A percentile compares a stretch with the other conserved stretches of the same genome.
These are phyloP conservation scores for Coemansia interrupta DNA, from an alignment of 192 early-diverging fungal genomes.

Conservation along the genomic window DNA sequence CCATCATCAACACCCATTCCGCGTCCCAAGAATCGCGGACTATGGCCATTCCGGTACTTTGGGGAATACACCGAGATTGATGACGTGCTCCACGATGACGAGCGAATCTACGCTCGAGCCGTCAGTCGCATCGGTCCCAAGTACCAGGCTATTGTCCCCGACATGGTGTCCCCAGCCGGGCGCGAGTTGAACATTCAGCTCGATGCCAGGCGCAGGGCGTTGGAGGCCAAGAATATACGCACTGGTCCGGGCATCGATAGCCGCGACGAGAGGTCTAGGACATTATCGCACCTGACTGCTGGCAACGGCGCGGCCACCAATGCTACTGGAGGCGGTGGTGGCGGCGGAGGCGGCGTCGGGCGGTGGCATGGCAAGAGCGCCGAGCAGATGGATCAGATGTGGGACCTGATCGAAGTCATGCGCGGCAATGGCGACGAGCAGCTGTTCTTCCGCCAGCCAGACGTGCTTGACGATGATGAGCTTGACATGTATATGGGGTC, in stretches of 20 bases:
- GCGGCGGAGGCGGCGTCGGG: constrained; percentile 27
- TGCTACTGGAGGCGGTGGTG: neutral
- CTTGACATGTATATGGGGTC: constrained; percentile 50
- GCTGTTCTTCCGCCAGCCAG: constrained; percentile 48
- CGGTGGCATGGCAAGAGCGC: constrained; percentile 48
- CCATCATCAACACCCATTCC: constrained; percentile 21
- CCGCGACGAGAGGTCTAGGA: no score
- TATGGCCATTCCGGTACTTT: constrained; percentile 91
- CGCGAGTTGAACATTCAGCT: constrained; percentile 33
- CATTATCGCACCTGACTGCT: no score
- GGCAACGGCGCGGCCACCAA: no score
- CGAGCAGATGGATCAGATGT: constrained; percentile 42
- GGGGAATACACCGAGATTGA: constrained; percentile 73
- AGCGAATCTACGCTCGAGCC: constrained; percentile 74
- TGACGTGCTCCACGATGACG: constrained; percentile 69
- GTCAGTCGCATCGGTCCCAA: constrained; percentile 75
- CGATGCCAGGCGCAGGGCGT: neutral
- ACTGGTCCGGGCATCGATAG: no score
- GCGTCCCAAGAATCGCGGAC: constrained; percentile 48
- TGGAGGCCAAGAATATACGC: no score
- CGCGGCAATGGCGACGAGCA: constrained; percentile 42
- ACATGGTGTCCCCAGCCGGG: constrained; percentile 45
- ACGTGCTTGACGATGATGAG: constrained; percentile 45
- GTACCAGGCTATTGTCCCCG: constrained; percentile 76
- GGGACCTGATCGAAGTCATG: constrained; percentile 44